Conservation (phyloP, 1,284 basidiomycete species). For the Sporisorium exsertum region DNA sequence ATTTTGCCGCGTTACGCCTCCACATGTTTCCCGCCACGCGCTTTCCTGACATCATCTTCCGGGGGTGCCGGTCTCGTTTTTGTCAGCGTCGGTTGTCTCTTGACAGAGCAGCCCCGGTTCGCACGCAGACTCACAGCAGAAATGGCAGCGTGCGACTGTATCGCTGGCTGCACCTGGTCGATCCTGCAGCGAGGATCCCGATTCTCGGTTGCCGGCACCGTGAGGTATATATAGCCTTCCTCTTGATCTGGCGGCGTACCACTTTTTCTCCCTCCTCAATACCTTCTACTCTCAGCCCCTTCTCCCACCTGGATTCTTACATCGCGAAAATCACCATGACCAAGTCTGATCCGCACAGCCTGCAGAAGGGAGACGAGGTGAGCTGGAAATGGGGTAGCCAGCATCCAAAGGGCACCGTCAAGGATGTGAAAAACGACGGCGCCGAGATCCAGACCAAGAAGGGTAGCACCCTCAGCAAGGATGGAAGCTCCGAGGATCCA, state of each 20-base stretch:
- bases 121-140: no score
- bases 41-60: background rate
- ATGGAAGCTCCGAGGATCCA: slow-evolving; percentile 50
- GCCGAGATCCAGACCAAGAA: slow-evolving; percentile 54
- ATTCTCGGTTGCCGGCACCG: background rate
- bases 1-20: background rate
- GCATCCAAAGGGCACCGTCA: slow-evolving; percentile 53
- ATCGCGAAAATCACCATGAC: slow-evolving; percentile 10
- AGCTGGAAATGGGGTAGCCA: slow-evolving; percentile 53
- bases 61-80: background rate
- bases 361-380: slow-evolving; percentile 48
- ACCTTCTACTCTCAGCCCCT: background rate
- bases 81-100: background rate
- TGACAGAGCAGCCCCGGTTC: background rate
- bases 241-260: no score
- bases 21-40: background rate
- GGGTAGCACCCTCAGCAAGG: slow-evolving; percentile 50
- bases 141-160: background rate
- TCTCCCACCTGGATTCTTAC: background rate
- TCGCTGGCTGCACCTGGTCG: background rate
- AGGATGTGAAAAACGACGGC: slow-evolving; percentile 53
- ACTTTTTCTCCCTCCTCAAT: background rate
- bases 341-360: slow-evolving; percentile 32
- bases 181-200: background rate
- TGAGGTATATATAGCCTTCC: background rate